These are phyloP conservation scores for Talaromyces sp. DNA, from an alignment of 2,329 filamentous ascomycete genomes.

Conservation along the genomic window DNA sequence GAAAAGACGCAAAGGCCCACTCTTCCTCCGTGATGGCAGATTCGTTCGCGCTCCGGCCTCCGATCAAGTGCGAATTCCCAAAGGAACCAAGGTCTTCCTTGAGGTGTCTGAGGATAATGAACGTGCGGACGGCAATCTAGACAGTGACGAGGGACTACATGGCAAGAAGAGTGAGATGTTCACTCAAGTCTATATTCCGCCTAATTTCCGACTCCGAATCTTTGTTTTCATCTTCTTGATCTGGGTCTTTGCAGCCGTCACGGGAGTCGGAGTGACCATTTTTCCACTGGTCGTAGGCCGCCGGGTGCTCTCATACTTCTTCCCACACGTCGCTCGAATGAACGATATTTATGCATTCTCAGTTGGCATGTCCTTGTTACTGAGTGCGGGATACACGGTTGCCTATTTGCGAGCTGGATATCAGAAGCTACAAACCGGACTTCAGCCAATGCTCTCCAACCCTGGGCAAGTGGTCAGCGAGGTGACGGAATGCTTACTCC, in stretches of 20 bases:
- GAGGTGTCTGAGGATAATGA: slow-evolving; percentile 67
- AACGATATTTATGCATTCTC: slow-evolving; percentile 98
- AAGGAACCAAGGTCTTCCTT: slow-evolving; percentile 76
- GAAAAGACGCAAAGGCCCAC: slow-evolving; percentile 43
- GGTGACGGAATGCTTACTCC: slow-evolving; percentile 24
- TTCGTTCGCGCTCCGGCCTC: slow-evolving; percentile 93
- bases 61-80: slow-evolving; percentile 90
- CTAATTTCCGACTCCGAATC: slow-evolving; percentile 75
- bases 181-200: slow-evolving; percentile 75
- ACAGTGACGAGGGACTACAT: slow-evolving; percentile 57
- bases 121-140: slow-evolving; percentile 58
- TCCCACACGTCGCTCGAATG: slow-evolving; percentile 69
- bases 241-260: slow-evolving; percentile 88
- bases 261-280: slow-evolving; percentile 80
- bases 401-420: slow-evolving; percentile 45
- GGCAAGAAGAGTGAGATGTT: slow-evolving; percentile 61
- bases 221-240: slow-evolving; percentile 83
- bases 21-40: slow-evolving; percentile 67
- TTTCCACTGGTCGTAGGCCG: slow-evolving; percentile 83
- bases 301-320: slow-evolving; percentile 67
- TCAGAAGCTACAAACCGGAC: slow-evolving; percentile 23
- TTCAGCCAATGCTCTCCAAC: slow-evolving; percentile 29
- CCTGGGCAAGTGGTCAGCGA: slow-evolving; percentile 29
- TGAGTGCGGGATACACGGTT: slow-evolving; percentile 61
- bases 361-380: slow-evolving; percentile 78